phyloP scores from a whole-genome alignment of 2,329 filamentous ascomycete genomes.

The Myriangium duriaei region DNA sequence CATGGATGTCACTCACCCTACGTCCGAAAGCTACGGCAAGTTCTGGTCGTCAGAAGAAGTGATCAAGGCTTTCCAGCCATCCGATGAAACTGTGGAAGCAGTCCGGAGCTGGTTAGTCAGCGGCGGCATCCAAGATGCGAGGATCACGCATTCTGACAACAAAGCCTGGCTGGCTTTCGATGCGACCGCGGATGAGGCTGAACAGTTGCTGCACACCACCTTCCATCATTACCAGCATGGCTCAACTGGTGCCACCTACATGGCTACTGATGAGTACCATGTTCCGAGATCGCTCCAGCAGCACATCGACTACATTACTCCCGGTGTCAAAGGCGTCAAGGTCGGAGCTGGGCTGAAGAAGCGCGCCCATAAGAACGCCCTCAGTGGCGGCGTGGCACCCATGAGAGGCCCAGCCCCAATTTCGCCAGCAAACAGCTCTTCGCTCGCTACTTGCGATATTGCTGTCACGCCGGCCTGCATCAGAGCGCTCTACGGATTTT shows the following conservation, averaged over 20 bases:
- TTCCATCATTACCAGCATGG: conserved; percentile 28
- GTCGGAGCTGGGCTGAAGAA: conserved; percentile 13
- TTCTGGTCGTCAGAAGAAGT: conserved; percentile 28
- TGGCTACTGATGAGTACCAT: conserved; percentile 30
- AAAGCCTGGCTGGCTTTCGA: conserved; percentile 30
- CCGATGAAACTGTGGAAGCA: conserved; percentile 21
- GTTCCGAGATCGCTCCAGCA: conserved; percentile 24
- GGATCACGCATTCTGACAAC: conserved; percentile 23
- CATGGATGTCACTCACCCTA: conserved; percentile 22
- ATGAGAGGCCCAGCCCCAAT: too few species aligned
- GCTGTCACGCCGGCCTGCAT: conserved; percentile 32
- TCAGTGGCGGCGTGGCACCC: too few species aligned
- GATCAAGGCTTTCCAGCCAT: conserved; percentile 28
- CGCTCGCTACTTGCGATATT: conserved; percentile 4
- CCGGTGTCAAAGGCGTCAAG: conserved; percentile 33
- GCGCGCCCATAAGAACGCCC: conserved; percentile 9
- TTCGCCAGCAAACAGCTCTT: neutral
- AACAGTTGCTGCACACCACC: conserved; percentile 26
- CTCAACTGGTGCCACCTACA: conserved; percentile 20
- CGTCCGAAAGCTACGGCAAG: conserved; percentile 30
- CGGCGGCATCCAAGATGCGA: conserved; percentile 20
- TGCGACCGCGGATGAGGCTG: conserved; percentile 25
- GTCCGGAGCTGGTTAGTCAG: conserved; percentile 29
- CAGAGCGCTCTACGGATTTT: conserved; percentile 32
- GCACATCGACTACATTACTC: conserved; percentile 46